Evolutionary conservation across 192 early-diverging fungal genomes (phyloP), one percentile per base, ranked within the genome.

Genomic region (Chytriomyces sp.): DNA sequence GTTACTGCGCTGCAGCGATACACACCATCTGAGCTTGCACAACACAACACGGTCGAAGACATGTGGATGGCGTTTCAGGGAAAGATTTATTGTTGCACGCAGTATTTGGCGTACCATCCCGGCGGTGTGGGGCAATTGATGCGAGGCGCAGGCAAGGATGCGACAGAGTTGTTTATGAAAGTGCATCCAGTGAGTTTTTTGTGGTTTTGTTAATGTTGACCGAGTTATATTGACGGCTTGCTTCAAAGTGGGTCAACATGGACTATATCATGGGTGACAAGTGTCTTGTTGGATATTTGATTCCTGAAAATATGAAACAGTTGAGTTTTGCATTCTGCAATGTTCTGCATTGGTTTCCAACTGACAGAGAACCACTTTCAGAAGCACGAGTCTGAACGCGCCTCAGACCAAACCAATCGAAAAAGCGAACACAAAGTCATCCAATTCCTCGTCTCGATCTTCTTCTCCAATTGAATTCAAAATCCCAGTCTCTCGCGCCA

Each of bases 41-140:
- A 84, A 48, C 96, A 99, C 80, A 91, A 91, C 53, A 88, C 85
- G 61, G 80, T 86, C 64, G 89, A 92, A 44, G 95, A 97, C 82
- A 87, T 91, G 49, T 97, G 97, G 96, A 95, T 95, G 73, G 91
- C 92, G 16, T 86, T 97, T 57, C 89, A 91, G 24, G 94, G 94
- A 28, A 95, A 95, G 78, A 91, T 98, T 1, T 99, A 97, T 84
- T 96, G 96, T 78, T 86, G 94, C 57, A 97, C 96, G 43, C 82
- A 89, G 5, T 98, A 98, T 81, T 26, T 96, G 16, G 90, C 93
- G 50, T 99, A 93, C 80, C 95, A 96, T 81, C 96, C 95, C 44
- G 97, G 97, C 35, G 97, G 95, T 57, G 86, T 73, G 23, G 74
- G 67, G 23, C 85, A 88, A 28, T 63, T 86, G 49, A 82, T 86